These are phyloP conservation scores for Nothophytophthora sp. DNA, from an alignment of 352 stramenopile genomes.

Conservation along the genomic window DNA sequence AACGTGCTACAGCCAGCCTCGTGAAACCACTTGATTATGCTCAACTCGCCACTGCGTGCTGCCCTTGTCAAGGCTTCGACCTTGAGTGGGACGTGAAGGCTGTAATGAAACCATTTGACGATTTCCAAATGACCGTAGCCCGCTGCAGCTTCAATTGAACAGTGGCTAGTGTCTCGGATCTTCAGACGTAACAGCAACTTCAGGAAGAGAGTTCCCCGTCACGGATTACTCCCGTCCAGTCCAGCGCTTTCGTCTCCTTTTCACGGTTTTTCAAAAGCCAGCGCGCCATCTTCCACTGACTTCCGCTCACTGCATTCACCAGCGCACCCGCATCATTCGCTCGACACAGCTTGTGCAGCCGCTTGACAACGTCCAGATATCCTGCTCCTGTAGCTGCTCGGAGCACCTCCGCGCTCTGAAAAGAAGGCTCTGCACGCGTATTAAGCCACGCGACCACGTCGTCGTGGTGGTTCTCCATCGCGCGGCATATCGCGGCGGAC, in stretches of 20 bases:
- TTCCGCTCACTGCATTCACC: neutral
- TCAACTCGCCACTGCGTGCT: no score
- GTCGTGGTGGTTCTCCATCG: conserved; percentile 3
- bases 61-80: neutral
- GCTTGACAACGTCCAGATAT: neutral
- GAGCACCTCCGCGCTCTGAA: neutral
- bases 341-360: neutral
- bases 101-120: neutral
- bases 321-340: neutral
- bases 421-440: neutral
- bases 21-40: no score
- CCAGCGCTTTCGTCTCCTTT: neutral
- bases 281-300: neutral
- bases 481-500: conserved; percentile 7
- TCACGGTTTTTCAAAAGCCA: neutral
- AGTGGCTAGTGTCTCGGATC: neutral
- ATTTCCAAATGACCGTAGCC: conserved; percentile 3
- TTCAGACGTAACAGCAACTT: neutral
- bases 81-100: neutral
- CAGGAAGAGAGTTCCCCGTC: neutral
- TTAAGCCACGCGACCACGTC: conserved; percentile 2
- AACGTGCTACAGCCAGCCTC: neutral
- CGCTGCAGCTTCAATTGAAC: neutral
- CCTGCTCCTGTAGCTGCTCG: neutral
- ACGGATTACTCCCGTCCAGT: neutral